phyloP scores from a whole-genome alignment of 2,329 filamentous ascomycete species.

The Fusarium pilosicola region DNA sequence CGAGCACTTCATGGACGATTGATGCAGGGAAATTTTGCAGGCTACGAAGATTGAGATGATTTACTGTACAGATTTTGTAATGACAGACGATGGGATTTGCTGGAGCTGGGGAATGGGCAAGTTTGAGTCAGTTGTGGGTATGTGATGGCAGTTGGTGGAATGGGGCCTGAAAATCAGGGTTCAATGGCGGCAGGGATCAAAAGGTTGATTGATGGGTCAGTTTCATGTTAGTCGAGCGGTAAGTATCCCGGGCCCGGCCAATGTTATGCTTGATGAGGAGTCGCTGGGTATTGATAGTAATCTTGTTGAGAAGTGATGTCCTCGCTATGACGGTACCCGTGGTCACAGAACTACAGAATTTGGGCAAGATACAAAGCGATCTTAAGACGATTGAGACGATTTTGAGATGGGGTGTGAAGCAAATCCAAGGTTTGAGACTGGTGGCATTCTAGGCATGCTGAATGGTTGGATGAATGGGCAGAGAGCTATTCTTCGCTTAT shows the following conservation, averaged over 20 bases:
- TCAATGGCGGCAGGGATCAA: slow-evolving; percentile 23
- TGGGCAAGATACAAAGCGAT: slow-evolving; percentile 13
- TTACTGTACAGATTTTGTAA: not conserved
- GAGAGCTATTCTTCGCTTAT: not conserved
- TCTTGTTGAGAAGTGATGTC: slow-evolving; percentile 1
- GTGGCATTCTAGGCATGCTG: not conserved
- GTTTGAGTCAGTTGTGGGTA: not conserved
- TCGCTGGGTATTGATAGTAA: not conserved
- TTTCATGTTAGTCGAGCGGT: slow-evolving; percentile 5
- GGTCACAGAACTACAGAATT: not conserved
- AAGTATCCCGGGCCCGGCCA: not conserved
- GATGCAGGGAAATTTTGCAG: slow-evolving; percentile 5
- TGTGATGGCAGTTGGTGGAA: not conserved
- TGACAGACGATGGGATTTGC: not conserved
- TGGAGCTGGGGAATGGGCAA: slow-evolving; percentile 3
- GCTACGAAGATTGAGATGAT: not conserved
- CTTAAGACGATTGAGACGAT: not conserved
- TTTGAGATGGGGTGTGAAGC: not conserved
- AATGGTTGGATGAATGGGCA: slow-evolving; percentile 14
- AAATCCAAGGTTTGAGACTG: slow-evolving; percentile 9
- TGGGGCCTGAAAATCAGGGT: slow-evolving; percentile 29
- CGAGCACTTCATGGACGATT: slow-evolving; percentile 35
- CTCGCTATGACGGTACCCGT: slow-evolving; percentile 1
- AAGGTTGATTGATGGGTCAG: slow-evolving; percentile 19
- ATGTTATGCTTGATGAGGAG: not conserved